Evolutionary conservation across 768 basidiomycete species (phyloP), one percentile per base, ranked within the genome.

Genomic region (Fomitopsis pulvina): DNA sequence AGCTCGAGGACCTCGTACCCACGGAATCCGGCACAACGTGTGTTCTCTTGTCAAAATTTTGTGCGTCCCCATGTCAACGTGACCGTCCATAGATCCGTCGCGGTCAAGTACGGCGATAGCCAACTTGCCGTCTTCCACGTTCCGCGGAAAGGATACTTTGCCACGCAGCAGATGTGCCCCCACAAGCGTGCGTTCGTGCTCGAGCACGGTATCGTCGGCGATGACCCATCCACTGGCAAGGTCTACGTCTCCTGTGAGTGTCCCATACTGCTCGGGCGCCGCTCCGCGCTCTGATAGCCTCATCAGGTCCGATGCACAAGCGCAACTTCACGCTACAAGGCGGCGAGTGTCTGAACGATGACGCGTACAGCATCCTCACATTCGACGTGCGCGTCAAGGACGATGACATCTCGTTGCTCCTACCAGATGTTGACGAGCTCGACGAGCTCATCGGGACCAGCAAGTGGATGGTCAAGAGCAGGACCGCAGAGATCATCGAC

Each of bases 81-180:
- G 20, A 26, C 30, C 41, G 6, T 45, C 47, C 39, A 9, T 30
- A 72, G 73, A 2, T 72, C 70, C 21, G 68, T 59, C n/a, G 80
- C 79, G 11, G 68, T 83, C 32, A 78, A 79, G 47, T 81, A 81
- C 52, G 79, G 79, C 0, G 78, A 83, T 52, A 79, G 77, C 5
- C 84, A 85, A 59, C 65, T 89, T 4, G 85, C 85, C 1, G 69
- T 87, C 25, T 89, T 79, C 62, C 77, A 80, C 59, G 72, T 87
- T 20, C 80, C 83, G 0, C 66, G 67, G 1, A 69, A 73, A 38
- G 79, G 78, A 0, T 75, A 77, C 57, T 87, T 76, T 59, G 81
- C 82, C 1, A 82, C 80, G 2, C 85, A 87, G 60, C 84, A 87
- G 72, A 71, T 72, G 73, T 71, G 69, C 50, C 71, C 73, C 1